Evolutionary conservation across 1,139 yeast species (phyloP).

Genomic region (Saccharomyces hybrid): DNA sequence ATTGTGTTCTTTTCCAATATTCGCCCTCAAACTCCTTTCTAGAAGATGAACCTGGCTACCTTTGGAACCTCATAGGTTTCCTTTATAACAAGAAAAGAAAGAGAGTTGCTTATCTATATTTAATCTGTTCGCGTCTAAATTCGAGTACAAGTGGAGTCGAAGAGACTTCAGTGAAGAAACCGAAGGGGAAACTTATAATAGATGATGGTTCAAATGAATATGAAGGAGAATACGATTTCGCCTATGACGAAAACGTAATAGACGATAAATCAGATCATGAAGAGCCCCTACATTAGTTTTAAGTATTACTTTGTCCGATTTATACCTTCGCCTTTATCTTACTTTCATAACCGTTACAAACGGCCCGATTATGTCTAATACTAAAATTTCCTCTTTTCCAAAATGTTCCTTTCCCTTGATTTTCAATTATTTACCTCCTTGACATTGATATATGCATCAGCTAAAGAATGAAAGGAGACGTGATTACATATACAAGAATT

Average conservation of each 20-base stretch:
- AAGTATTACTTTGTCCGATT: not conserved
- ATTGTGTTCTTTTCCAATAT: slow-evolving; percentile 67
- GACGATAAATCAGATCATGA: slow-evolving; percentile 32
- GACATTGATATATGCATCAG: not conserved
- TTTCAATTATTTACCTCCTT: not conserved
- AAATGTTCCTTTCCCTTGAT: not conserved
- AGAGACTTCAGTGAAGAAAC: slow-evolving; percentile 29
- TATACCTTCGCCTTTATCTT: not conserved
- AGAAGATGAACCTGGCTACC: slow-evolving; percentile 47
- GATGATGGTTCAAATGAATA: slow-evolving; percentile 32
- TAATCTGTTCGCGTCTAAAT: slow-evolving; percentile 37
- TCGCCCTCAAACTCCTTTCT: slow-evolving; percentile 75
- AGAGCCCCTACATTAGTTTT: not conserved
- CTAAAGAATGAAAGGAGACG: not conserved
- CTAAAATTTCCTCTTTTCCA: not conserved
- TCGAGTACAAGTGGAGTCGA: slow-evolving; percentile 19
- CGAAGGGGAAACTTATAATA: slow-evolving; percentile 25
- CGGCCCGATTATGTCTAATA: not conserved
- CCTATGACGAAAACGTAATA: slow-evolving; percentile 30
- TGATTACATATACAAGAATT: not conserved
- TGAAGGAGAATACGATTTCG: slow-evolving; percentile 45
- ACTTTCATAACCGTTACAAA: not conserved
- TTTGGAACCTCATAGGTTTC: slow-evolving; percentile 92
- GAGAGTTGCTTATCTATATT: slow-evolving; percentile 78
- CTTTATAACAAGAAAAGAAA: slow-evolving; percentile 85